A percentile compares a stretch with the other conserved stretches of the same genome.
Evolutionary conservation across 345 rosid genomes (phyloP).

Genomic region (Melaleuca quinquenervia): DNA sequence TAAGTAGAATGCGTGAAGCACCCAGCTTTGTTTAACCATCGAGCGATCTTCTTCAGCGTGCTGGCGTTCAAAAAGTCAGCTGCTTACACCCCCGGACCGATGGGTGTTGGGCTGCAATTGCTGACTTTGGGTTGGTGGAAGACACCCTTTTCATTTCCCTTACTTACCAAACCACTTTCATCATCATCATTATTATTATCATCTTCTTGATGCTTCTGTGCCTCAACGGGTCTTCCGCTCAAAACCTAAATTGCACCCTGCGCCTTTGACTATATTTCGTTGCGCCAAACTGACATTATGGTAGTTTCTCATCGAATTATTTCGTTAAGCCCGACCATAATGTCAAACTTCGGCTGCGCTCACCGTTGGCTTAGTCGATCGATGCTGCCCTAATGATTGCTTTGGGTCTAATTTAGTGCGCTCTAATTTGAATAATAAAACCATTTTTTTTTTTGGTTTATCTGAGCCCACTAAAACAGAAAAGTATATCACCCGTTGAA

Average conservation of each 20-base stretch:
- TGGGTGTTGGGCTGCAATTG: no score
- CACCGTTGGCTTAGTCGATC: no score
- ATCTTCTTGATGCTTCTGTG: no score
- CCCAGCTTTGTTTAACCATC: neutral
- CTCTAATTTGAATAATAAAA: neutral
- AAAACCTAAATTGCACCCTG: neutral
- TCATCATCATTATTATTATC: no score
- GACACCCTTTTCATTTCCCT: neutral
- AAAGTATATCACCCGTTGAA: no score
- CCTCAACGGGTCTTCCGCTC: neutral
- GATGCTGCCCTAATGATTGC: neutral
- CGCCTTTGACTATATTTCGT: neutral
- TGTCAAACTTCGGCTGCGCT: neutral
- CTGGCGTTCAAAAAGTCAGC: neutral
- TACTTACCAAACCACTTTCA: neutral
- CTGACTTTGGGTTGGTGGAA: neutral
- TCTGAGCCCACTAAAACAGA: neutral
- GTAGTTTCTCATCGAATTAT: neutral
- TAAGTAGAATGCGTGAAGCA: neutral
- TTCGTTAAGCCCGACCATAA: neutral
- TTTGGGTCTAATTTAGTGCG: neutral
- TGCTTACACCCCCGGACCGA: neutral
- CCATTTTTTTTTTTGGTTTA: no score
- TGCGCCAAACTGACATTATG: neutral
- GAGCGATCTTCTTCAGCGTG: neutral